Evolutionary conservation across 1,139 yeast genomes (phyloP), one percentile per base, ranked within the genome.

Genomic region (Lizanozyma gosingica): DNA sequence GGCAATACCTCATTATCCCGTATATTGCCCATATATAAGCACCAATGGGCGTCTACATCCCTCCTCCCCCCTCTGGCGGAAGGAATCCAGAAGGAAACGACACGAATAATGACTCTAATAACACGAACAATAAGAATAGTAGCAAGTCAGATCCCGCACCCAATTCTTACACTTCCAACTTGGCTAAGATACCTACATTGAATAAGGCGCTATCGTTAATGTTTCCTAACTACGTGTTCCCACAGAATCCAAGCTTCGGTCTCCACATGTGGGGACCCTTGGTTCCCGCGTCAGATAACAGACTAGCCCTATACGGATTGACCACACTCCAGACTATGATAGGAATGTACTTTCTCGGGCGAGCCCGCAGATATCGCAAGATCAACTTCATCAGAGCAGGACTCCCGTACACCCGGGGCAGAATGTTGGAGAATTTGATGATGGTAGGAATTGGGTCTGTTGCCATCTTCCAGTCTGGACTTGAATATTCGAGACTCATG

Each of bases 281-380:
- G 27, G 69, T 64, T 1, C 76, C 76, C 2, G 71, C 74, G 3
- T 57, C 73, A 3, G 75, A 70, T 43, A 65, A 69, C 50, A 44
- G 51, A 17, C 58, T 63, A 4, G 74, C 71, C 3, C 48, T 68
- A 4, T 55, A 49, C 35, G 41, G 60, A 15, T 51, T 65, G 47
- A 58, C 69, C 11, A 61, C 61, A 0, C 41, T 59, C 9, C 76
- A 70, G 47, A 47, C 29, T 6, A 22, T 22, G 29, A 22, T 22
- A 6, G 29, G 29, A 22, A 22, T 22, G 29, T 22, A 22, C 11
- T 6, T 22, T 6, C 11, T 22, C 6, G 29, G 29, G 11, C 6
- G 29, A 11, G 29, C 29, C 6, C 29, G 29, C 6, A 22, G 29
- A 22, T 11, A 6, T 22, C 29, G 29, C 11, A 22, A 22, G 29